A percentile compares a stretch with the other conserved stretches of the same genome.
Conservation (phyloP, 2,329 filamentous ascomycete species). For the Lasiodiplodia citricola region DNA sequence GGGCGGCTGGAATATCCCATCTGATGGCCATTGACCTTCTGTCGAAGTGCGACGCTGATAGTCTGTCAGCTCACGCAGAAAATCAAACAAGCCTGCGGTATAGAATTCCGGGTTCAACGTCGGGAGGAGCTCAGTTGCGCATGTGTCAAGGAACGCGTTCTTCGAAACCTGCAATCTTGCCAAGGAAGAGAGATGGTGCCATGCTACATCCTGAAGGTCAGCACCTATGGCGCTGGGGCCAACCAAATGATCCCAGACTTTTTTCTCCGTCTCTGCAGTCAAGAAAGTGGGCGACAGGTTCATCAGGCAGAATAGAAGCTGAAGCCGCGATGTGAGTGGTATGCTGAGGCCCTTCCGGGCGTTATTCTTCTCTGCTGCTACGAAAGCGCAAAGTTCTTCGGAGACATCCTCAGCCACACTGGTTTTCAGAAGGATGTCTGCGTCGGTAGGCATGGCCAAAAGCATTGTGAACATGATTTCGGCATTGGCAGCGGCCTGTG, state of each 20-base stretch:
- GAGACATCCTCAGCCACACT: constrained; percentile 40
- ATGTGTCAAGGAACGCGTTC: constrained; percentile 51
- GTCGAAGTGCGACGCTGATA: constrained; percentile 16
- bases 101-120: constrained; percentile 63
- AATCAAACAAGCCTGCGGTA: constrained; percentile 66
- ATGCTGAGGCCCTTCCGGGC: constrained; percentile 29
- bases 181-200: constrained; percentile 67
- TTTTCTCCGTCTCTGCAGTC: constrained; percentile 63
- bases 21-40: constrained; percentile 52
- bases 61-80: constrained; percentile 55
- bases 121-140: constrained; percentile 63
- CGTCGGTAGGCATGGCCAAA: constrained; percentile 27
- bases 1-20: constrained; percentile 57
- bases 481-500: constrained; percentile 74
- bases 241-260: constrained; percentile 76
- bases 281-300: constrained; percentile 66
- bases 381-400: constrained; percentile 46
- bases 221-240: constrained; percentile 65
- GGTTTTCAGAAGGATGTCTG: constrained; percentile 35
- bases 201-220: constrained; percentile 69
- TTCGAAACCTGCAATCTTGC: constrained; percentile 37
- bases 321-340: constrained; percentile 51
- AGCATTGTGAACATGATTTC: constrained; percentile 55
- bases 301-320: constrained; percentile 65
- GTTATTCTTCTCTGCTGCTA: constrained; percentile 33